These are phyloP conservation scores for Rhizopogon vulgaris DNA, from an alignment of 768 basidiomycete species.

Conservation along the genomic window DNA sequence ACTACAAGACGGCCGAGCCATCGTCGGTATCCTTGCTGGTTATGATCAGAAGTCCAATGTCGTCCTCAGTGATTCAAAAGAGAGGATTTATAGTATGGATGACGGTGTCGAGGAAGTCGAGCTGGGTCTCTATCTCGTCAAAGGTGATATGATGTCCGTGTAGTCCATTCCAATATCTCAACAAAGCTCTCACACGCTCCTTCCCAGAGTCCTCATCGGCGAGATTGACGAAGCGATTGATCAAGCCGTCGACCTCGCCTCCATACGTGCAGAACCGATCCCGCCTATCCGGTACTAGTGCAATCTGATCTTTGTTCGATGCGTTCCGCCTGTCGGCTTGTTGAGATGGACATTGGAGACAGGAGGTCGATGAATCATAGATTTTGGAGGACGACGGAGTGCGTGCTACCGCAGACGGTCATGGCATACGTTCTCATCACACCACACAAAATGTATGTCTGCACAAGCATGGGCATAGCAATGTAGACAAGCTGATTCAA, in stretches of 20 bases:
- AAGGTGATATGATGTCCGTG: constrained; percentile 96
- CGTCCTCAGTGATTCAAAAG: constrained; percentile 89
- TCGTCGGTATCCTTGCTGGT: constrained; percentile 87
- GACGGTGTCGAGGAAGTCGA: constrained; percentile 93
- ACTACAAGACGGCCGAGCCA: constrained; percentile 92
- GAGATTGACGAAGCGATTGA: constrained; percentile 85
- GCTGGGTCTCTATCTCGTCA: constrained; percentile 92
- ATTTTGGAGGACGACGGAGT: too few species aligned
- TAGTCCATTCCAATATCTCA: not conserved
- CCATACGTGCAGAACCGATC: constrained; percentile 85
- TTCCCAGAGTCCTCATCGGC: constrained; percentile 63
- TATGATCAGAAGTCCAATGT: constrained; percentile 96
- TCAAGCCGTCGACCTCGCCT: constrained; percentile 61
- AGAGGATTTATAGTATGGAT: constrained; percentile 87
- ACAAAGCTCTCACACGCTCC: not conserved
- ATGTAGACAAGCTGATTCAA: not conserved
- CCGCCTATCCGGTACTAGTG: constrained; percentile 70
- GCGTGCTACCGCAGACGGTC: not conserved
- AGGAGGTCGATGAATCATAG: not conserved
- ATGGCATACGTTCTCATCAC: not conserved
- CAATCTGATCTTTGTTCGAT: not conserved
- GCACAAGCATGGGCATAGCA: not conserved
- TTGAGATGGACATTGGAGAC: not conserved
- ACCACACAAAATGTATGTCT: not conserved
- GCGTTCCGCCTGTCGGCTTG: not conserved